These are phyloP conservation scores for Tricholoma sp. DNA, from an alignment of 768 basidiomycete genomes.

Conservation along the genomic window DNA sequence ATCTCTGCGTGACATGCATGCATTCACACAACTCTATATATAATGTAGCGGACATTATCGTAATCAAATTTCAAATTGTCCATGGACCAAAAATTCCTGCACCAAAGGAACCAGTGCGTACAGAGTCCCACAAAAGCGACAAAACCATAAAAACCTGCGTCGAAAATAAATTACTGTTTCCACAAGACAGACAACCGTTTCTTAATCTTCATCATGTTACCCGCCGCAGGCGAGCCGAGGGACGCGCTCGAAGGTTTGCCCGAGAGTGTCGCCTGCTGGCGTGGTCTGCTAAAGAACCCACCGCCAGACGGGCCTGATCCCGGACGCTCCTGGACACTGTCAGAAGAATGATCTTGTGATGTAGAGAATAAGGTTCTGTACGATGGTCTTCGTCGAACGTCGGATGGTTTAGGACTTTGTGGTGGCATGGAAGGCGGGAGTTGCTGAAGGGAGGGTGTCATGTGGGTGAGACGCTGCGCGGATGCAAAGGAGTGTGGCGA, in stretches of 20 bases:
- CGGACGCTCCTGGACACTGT: constrained; percentile 2
- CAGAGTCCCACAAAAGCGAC: too few species aligned
- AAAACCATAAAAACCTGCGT: too few species aligned
- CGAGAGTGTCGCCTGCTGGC: neutral
- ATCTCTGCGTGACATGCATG: too few species aligned
- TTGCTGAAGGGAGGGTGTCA: constrained; percentile 8
- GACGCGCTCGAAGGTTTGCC: neutral
- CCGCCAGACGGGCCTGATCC: constrained; percentile 1
- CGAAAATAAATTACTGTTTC: neutral
- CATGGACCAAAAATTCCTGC: too few species aligned
- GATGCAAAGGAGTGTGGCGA: neutral
- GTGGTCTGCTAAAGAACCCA: neutral
- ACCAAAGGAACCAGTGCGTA: too few species aligned
- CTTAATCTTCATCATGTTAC: constrained; percentile 10
- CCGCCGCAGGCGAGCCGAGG: neutral
- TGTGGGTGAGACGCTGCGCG: neutral
- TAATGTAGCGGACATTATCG: too few species aligned
- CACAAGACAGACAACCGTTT: constrained; percentile 11
- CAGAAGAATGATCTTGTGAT: constrained; percentile 12
- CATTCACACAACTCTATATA: too few species aligned
- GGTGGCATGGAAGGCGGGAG: constrained; percentile 5
- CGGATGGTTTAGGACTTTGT: neutral
- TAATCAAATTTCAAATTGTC: too few species aligned
- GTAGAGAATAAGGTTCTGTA: constrained; percentile 8
- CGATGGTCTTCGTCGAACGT: constrained; percentile 1